These are phyloP conservation scores for Sporopachydermia lactativora DNA, from an alignment of 805 yeast genomes.

Conservation along the genomic window DNA sequence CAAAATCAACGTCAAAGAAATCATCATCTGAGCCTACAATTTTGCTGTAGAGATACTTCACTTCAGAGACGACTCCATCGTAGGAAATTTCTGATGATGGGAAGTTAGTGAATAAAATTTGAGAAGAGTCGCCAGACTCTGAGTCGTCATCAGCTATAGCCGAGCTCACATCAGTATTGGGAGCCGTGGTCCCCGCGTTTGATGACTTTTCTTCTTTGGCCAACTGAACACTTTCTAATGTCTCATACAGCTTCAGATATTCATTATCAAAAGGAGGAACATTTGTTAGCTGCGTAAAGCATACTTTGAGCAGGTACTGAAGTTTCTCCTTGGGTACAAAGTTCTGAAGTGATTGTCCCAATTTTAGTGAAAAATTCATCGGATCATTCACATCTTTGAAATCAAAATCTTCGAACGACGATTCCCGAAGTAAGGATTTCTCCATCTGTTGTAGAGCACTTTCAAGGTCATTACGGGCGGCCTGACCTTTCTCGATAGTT, in stretches of 20 bases:
- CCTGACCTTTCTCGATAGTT: conserved; percentile 53
- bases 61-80: conserved; percentile 81
- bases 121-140: conserved; percentile 16
- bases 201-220: conserved; percentile 3
- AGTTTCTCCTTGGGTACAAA: conserved; percentile 71
- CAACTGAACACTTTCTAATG: background rate
- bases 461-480: conserved; percentile 67
- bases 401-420: conserved; percentile 41
- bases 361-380: conserved; percentile 62
- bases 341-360: conserved; percentile 75
- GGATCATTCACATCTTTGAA: conserved; percentile 38
- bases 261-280: conserved; percentile 42
- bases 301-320: conserved; percentile 44
- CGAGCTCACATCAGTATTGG: conserved; percentile 22
- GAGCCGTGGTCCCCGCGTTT: conserved; percentile 4
- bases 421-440: conserved; percentile 65
- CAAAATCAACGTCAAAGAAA: conserved; percentile 92
- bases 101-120: conserved; percentile 32
- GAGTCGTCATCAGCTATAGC: conserved; percentile 19
- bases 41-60: conserved; percentile 54
- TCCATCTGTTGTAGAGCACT: conserved; percentile 74
- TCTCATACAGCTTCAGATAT: conserved; percentile 25
- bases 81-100: conserved; percentile 81
- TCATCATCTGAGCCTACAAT: conserved; percentile 92
- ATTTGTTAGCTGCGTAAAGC: conserved; percentile 36